Evolutionary conservation across 352 stramenopile genomes (phyloP).

Genomic region (Globisporangium takayamanum): DNA sequence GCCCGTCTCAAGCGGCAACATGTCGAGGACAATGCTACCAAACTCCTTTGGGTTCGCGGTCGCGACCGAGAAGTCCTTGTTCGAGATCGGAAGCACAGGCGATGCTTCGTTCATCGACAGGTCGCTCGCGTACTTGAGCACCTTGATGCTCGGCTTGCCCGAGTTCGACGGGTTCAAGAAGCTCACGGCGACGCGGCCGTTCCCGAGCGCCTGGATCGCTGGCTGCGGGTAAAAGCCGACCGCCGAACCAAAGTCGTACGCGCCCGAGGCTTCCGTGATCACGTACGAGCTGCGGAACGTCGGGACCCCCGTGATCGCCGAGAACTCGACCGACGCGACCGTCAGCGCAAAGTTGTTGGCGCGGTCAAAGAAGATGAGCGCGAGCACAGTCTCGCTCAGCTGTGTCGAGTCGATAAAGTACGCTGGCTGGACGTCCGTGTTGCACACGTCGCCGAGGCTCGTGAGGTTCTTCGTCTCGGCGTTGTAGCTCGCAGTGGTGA

Average conservation of each 20-base stretch:
- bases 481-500: conserved; percentile 33
- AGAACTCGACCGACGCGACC: conserved; percentile 63
- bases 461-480: conserved; percentile 22
- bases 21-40: conserved; percentile 48
- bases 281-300: conserved; percentile 72
- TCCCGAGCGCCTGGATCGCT: conserved; percentile 37
- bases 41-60: conserved; percentile 45
- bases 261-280: conserved; percentile 44
- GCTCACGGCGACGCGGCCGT: conserved; percentile 50
- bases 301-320: conserved; percentile 32
- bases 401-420: conserved; percentile 72
- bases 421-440: conserved; percentile 44
- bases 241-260: conserved; percentile 62
- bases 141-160: conserved; percentile 68
- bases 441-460: conserved; percentile 32
- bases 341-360: conserved; percentile 75
- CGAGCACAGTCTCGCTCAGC: conserved; percentile 53
- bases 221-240: conserved; percentile 68
- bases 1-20: conserved; percentile 43
- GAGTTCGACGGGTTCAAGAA: conserved; percentile 75
- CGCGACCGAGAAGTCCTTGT: conserved; percentile 59
- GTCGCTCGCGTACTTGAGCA: conserved; percentile 60
- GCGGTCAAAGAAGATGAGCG: conserved; percentile 62
- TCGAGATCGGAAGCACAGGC: conserved; percentile 58
- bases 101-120: conserved; percentile 43